Conservation (phyloP, 129 eudicot genomes). For the Escallonia herrerae region DNA sequence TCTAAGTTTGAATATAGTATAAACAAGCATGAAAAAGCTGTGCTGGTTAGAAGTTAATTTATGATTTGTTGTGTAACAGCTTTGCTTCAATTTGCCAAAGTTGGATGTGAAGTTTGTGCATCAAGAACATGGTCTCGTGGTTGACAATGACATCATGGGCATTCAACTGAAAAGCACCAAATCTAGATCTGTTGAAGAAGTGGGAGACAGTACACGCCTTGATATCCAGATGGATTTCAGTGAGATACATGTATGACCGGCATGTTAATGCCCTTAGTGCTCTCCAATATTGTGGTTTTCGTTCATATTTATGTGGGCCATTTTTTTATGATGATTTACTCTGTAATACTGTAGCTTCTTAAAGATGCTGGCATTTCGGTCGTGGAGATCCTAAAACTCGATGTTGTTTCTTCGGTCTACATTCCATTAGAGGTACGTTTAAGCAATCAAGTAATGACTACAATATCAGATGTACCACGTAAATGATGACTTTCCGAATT, state of each 20-base stretch:
- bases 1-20: constrained; percentile 4
- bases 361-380: constrained; percentile 65
- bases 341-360: constrained; percentile 53
- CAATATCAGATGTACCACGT: too few species aligned
- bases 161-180: constrained; percentile 71
- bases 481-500: too few species aligned
- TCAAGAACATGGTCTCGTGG: constrained; percentile 48
- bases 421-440: constrained; percentile 78
- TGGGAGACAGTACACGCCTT: constrained; percentile 85
- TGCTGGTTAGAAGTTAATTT: not conserved
- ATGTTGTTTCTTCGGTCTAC: constrained; percentile 68
- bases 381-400: constrained; percentile 83
- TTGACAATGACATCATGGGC: constrained; percentile 88
- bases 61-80: constrained; percentile 33
- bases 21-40: not conserved
- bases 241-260: constrained; percentile 78
- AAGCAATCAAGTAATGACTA: too few species aligned
- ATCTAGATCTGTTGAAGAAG: constrained; percentile 76
- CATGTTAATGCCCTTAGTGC: constrained; percentile 6
- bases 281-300: not conserved
- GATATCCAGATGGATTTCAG: constrained; percentile 90
- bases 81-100: constrained; percentile 62
- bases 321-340: constrained; percentile 19
- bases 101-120: constrained; percentile 73
- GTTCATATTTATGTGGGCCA: not conserved